Evolutionary conservation across 495 filamentous ascomycete genomes (phyloP).

Genomic region (Neurospora sp.): DNA sequence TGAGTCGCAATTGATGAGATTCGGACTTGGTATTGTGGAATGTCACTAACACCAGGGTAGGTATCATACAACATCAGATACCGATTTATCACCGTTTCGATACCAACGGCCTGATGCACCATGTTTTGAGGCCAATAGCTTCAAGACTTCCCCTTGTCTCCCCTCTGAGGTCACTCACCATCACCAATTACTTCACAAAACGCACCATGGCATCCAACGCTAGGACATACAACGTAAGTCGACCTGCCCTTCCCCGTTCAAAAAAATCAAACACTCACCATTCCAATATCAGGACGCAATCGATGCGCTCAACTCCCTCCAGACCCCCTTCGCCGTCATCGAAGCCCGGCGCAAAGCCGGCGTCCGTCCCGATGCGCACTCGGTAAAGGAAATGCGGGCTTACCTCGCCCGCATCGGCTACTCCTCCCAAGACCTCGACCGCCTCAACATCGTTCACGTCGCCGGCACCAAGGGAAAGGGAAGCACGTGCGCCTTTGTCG

Average conservation of each 20-base stretch:
- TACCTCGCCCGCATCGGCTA: slow-evolving; percentile 74
- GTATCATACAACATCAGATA: not conserved
- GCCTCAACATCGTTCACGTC: slow-evolving; percentile 69
- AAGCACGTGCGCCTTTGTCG: slow-evolving; percentile 60
- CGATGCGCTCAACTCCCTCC: slow-evolving; percentile 76
- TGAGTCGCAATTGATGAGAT: not conserved
- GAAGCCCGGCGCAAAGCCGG: slow-evolving; percentile 64
- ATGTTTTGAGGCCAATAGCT: not conserved
- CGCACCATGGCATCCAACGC: slow-evolving; percentile 6
- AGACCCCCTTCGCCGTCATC: slow-evolving; percentile 73
- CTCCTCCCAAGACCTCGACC: slow-evolving; percentile 58
- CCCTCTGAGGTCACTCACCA: not conserved
- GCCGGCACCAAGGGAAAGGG: slow-evolving; percentile 94
- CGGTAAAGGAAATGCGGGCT: slow-evolving; percentile 65
- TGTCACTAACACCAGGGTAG: not conserved
- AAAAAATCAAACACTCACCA: not conserved
- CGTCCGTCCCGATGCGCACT: slow-evolving; percentile 52
- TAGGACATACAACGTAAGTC: slow-evolving; percentile 16
- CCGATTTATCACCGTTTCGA: not conserved
- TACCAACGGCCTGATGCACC: not conserved
- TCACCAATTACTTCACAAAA: not conserved
- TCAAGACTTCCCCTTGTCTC: not conserved
- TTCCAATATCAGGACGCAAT: slow-evolving; percentile 57
- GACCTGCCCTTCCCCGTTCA: not conserved
- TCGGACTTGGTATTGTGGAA: not conserved